Percentiles rank a stretch among this genome's conserved stretches.
These are phyloP conservation scores for Solanum hybrid DNA, from an alignment of 305 asterid genomes.

Conservation along the genomic window DNA sequence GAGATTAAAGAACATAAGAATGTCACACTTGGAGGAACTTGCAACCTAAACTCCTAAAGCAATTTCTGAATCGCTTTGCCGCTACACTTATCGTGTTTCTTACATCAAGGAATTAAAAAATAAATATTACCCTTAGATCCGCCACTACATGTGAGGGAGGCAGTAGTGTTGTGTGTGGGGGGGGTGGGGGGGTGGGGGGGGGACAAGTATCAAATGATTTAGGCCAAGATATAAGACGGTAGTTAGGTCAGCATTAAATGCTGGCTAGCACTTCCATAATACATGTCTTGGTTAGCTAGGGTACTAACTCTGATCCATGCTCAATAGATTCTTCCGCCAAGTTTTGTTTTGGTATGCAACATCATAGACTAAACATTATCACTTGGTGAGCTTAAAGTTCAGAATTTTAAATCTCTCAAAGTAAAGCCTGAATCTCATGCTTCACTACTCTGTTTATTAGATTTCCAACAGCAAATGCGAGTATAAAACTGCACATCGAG, in stretches of 20 bases:
- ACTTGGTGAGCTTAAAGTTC: not conserved
- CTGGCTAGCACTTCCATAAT: not conserved
- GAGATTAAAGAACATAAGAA: not conserved
- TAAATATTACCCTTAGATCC: not conserved
- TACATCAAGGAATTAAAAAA: not conserved
- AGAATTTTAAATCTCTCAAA: not conserved
- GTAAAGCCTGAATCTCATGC: constrained; percentile 1
- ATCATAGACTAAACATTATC: not conserved
- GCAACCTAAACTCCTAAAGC: not conserved
- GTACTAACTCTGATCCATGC: not conserved
- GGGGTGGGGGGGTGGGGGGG: not conserved
- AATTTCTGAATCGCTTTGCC: not conserved
- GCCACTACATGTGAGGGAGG: not conserved
- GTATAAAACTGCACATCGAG: not conserved
- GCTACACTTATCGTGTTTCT: not conserved
- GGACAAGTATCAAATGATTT: not conserved
- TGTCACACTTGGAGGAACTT: not conserved
- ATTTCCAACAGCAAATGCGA: not conserved
- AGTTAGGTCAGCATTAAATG: not conserved
- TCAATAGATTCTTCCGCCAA: not conserved
- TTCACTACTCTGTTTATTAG: not conserved
- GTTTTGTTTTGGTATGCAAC: not conserved
- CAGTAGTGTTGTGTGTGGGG: not conserved
- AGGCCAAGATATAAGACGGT: not conserved
- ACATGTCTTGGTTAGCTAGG: not conserved